Evolutionary conservation across 2,329 filamentous ascomycete genomes (phyloP).

Genomic region (Curvularia verruculosa): DNA sequence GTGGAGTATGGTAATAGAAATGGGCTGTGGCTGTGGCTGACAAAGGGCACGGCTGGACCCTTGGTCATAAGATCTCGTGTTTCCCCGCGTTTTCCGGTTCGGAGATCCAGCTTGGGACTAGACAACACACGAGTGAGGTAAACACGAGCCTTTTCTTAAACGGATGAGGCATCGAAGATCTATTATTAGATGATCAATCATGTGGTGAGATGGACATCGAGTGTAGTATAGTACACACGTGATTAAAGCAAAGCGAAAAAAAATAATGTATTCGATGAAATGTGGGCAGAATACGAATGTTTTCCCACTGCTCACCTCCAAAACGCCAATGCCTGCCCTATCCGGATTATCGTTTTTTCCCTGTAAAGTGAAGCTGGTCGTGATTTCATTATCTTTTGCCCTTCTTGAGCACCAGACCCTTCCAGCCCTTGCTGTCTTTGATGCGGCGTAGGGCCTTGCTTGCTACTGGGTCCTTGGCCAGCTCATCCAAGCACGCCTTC

Average conservation of each 20-base stretch:
- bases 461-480: conserved; percentile 38
- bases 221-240: neutral
- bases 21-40: neutral
- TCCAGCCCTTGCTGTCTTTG: conserved; percentile 46
- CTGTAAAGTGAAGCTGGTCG: neutral
- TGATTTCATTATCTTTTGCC: conserved; percentile 35
- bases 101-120: neutral
- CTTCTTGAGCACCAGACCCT: conserved; percentile 46
- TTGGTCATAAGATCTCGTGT: conserved; percentile 11
- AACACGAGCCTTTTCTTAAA: neutral
- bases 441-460: conserved; percentile 42
- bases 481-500: conserved; percentile 41
- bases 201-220: neutral
- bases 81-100: conserved; percentile 7
- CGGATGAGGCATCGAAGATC: neutral
- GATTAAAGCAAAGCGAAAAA: neutral
- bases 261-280: neutral
- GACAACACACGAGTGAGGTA: neutral
- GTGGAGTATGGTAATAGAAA: neutral
- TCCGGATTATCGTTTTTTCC: neutral
- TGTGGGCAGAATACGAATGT: neutral
- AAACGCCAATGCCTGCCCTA: conserved; percentile 1
- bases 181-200: neutral
- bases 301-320: neutral
- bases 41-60: neutral